Conservation (phyloP, 768 basidiomycete genomes). For the Russula dissimulans region DNA sequence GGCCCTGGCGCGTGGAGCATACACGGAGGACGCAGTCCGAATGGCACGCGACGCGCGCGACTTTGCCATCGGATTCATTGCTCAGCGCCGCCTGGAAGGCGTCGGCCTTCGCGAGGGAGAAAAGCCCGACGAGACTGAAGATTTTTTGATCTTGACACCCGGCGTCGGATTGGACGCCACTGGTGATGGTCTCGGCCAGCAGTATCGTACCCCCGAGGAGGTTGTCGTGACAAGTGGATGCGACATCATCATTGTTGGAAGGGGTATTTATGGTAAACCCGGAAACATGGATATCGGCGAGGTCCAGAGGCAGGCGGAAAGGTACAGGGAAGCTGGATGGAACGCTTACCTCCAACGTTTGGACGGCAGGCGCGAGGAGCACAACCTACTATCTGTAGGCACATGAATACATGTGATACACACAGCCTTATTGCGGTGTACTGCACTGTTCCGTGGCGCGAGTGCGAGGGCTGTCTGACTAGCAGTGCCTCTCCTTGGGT, state of each 20-base stretch:
- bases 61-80: constrained; percentile 97
- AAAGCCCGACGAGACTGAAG: constrained; percentile 33
- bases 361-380: neutral
- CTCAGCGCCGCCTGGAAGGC: constrained; percentile 75
- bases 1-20: constrained; percentile 70
- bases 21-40: constrained; percentile 74
- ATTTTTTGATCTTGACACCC: constrained; percentile 87
- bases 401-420: neutral
- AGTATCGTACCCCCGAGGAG: constrained; percentile 77
- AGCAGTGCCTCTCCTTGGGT: too few relatives aligned
- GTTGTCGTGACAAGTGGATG: constrained; percentile 76
- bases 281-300: constrained; percentile 37
- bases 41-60: constrained; percentile 77
- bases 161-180: constrained; percentile 78
- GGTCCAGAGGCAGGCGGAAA: constrained; percentile 63
- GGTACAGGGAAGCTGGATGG: constrained; percentile 86
- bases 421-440: neutral
- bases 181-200: constrained; percentile 44
- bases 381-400: too few relatives aligned
- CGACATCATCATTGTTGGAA: constrained; percentile 95
- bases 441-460: too few relatives aligned
- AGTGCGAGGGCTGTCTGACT: too few relatives aligned
- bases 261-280: constrained; percentile 79
- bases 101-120: constrained; percentile 33
- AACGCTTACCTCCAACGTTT: constrained; percentile 60